Conservation (phyloP, 164 flowering plant genomes). For the Piper longum region DNA sequence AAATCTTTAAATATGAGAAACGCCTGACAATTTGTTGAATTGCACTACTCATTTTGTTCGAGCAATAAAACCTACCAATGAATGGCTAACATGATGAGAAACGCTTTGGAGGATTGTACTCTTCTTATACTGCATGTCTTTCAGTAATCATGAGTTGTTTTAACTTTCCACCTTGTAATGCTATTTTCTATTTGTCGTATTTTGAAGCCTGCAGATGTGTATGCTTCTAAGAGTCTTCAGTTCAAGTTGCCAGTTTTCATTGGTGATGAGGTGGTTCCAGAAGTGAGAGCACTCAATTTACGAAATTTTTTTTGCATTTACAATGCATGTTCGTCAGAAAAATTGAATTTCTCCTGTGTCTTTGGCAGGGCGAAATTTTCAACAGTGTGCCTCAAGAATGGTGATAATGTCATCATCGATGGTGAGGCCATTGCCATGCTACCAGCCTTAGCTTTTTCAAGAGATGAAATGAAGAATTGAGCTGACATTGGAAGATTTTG, state of each 20-base stretch:
- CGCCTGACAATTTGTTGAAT: no score
- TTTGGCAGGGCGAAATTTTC: constrained; percentile 51
- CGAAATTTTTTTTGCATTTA: constrained; percentile 19
- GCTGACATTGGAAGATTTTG: not conserved
- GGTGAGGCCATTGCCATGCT: constrained; percentile 74
- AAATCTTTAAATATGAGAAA: no score
- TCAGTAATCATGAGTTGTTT: not conserved
- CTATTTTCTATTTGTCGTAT: not conserved
- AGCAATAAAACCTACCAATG: no score
- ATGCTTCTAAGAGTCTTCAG: constrained; percentile 61
- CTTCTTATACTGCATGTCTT: not conserved
- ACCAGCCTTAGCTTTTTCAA: constrained; percentile 30
- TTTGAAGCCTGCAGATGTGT: constrained; percentile 73
- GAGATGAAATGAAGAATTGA: not conserved
- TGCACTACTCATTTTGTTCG: no score
- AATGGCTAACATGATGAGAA: no score
- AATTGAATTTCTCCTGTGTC: not conserved
- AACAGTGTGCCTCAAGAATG: constrained; percentile 59
- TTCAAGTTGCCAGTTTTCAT: constrained; percentile 56
- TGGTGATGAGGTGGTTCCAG: constrained; percentile 54
- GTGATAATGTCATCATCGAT: constrained; percentile 34
- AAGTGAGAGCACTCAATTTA: constrained; percentile 9
- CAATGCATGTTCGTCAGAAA: not conserved
- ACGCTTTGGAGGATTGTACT: no score
- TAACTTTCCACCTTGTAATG: not conserved